phyloP scores from a whole-genome alignment of 768 basidiomycete genomes.

The Chiua virens region DNA sequence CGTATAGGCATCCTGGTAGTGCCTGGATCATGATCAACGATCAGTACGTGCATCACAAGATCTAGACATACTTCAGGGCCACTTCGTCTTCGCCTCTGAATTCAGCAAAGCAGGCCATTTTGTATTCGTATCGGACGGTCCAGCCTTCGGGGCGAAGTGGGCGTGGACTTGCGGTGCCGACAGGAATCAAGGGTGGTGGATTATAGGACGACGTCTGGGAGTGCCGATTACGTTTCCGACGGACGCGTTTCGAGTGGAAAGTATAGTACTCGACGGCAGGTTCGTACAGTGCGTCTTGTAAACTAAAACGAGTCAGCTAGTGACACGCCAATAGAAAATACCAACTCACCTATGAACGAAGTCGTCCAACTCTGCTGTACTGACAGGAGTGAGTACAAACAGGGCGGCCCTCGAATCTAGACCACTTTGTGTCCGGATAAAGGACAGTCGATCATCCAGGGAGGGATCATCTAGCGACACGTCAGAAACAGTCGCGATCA shows the following conservation, averaged over 20 bases:
- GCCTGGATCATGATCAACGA: slow-evolving; percentile 46
- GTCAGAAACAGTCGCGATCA: background rate
- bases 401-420: slow-evolving; percentile 90
- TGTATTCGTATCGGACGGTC: slow-evolving; percentile 97
- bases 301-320: slow-evolving; percentile 40
- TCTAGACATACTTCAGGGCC: slow-evolving; percentile 73
- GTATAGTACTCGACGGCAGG: slow-evolving; percentile 93
- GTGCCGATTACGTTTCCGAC: slow-evolving; percentile 85
- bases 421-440: slow-evolving; percentile 82
- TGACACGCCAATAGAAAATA: background rate
- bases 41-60: slow-evolving; percentile 1
- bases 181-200: slow-evolving; percentile 44
- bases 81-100: slow-evolving; percentile 91
- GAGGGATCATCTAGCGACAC: slow-evolving; percentile 69
- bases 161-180: slow-evolving; percentile 42
- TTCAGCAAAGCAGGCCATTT: slow-evolving; percentile 96
- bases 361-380: slow-evolving; percentile 78
- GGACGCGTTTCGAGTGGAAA: slow-evolving; percentile 86
- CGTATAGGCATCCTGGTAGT: slow-evolving; percentile 92
- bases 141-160: slow-evolving; percentile 84
- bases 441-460: slow-evolving; percentile 81
- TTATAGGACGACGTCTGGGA: slow-evolving; percentile 57
- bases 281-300: slow-evolving; percentile 88
- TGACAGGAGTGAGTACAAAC: slow-evolving; percentile 94
- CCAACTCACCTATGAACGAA: slow-evolving; percentile 74